These are phyloP conservation scores for Phytopythium vexans DNA, from an alignment of 352 stramenopile genomes.

Conservation along the genomic window DNA sequence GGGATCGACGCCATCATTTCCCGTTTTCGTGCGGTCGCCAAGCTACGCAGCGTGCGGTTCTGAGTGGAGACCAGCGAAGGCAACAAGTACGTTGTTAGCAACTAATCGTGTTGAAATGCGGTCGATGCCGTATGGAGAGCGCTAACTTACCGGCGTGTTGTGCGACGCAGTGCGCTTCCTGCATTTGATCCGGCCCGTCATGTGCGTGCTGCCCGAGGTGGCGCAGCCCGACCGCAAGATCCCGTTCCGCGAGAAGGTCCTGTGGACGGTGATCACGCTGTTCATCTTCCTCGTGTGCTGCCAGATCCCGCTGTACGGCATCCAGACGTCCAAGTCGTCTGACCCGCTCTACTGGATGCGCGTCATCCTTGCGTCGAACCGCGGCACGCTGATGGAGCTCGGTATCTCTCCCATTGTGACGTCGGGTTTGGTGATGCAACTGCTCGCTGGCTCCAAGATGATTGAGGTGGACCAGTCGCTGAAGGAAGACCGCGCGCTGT, in stretches of 20 bases:
- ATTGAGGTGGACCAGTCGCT: slow-evolving; percentile 99
- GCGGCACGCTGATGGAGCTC: slow-evolving; percentile 97
- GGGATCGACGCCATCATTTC: slow-evolving; percentile 23
- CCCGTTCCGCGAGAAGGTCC: slow-evolving; percentile 98
- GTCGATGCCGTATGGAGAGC: background rate
- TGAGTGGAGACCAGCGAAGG: slow-evolving; percentile 11
- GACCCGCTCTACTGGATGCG: slow-evolving; percentile 99
- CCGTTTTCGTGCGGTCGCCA: slow-evolving; percentile 15
- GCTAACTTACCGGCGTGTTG: background rate
- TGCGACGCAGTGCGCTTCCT: slow-evolving; percentile 91
- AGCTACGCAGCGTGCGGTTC: slow-evolving; percentile 16
- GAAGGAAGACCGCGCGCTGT: slow-evolving; percentile 98
- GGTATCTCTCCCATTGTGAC: slow-evolving; percentile 99
- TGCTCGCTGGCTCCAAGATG: slow-evolving; percentile 97
- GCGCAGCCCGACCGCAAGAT: slow-evolving; percentile 96
- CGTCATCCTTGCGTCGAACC: slow-evolving; percentile 99
- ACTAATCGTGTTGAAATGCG: background rate
- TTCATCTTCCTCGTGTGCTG: slow-evolving; percentile 99
- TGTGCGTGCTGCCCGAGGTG: slow-evolving; percentile 98
- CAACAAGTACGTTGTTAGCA: slow-evolving; percentile 15
- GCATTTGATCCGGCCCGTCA: slow-evolving; percentile 97
- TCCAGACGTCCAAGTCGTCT: slow-evolving; percentile 97
- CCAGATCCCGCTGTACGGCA: slow-evolving; percentile 99
- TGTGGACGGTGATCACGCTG: slow-evolving; percentile 99
- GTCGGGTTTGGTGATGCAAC: slow-evolving; percentile 98